phyloP scores from a whole-genome alignment of 192 early-diverging fungal genomes.

The Rhizophagus clarus region DNA sequence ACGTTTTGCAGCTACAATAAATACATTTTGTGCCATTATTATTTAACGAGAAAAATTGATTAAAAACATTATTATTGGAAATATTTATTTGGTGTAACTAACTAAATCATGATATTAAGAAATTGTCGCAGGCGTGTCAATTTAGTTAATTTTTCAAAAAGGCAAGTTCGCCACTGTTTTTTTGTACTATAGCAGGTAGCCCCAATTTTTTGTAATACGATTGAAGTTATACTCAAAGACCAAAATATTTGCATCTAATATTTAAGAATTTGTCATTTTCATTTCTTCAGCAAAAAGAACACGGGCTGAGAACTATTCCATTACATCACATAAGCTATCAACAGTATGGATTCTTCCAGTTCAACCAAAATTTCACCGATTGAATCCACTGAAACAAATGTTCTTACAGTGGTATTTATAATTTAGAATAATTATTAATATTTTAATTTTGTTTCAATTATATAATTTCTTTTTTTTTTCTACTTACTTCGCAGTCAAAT shows the following conservation, averaged over 20 bases:
- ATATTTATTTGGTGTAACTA: not conserved
- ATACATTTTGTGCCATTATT: constrained; percentile 60
- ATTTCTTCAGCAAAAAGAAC: not conserved
- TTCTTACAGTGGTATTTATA: constrained; percentile 6
- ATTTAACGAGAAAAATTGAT: constrained; percentile 26
- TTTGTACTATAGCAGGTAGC: not conserved
- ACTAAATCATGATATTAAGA: not conserved
- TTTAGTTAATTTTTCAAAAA: not conserved
- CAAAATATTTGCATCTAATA: not conserved
- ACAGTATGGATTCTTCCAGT: not conserved
- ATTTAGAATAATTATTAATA: not conserved
- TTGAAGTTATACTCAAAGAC: not conserved
- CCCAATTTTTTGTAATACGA: not conserved
- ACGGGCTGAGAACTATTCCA: not conserved
- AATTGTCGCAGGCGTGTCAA: not conserved
- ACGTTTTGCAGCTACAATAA: constrained; percentile 80
- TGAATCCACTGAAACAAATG: not conserved
- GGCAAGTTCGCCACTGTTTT: not conserved
- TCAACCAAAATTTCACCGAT: not conserved
- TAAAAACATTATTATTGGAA: not conserved
- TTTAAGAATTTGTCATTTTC: not conserved
- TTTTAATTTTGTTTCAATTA: not conserved
- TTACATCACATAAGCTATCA: not conserved
- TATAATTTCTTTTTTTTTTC: not conserved
- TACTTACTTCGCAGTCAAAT: not conserved